Percentiles rank a stretch among this genome's conserved stretches.
Conservation (phyloP, 371 early-diverging fungal genomes). For the Sporodiniella umbellata region DNA sequence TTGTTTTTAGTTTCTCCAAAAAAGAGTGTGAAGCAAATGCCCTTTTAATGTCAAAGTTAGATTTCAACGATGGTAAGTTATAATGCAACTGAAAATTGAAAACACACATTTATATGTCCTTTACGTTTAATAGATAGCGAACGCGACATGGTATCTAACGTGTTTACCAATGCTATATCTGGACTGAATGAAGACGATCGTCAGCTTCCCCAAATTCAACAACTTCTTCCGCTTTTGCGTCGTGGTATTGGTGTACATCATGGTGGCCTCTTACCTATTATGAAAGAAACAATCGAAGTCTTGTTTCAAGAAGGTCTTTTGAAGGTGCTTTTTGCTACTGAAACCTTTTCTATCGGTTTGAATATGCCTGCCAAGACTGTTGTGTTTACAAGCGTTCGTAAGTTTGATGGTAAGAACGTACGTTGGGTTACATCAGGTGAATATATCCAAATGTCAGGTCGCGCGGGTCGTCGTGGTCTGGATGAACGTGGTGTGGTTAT, state of each 20-base stretch:
- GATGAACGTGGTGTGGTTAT: slow-evolving; percentile 99
- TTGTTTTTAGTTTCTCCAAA: slow-evolving; percentile 98
- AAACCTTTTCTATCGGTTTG: slow-evolving; percentile 99
- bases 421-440: slow-evolving; percentile 97
- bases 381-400: slow-evolving; percentile 96
- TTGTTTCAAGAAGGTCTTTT: slow-evolving; percentile 98
- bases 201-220: slow-evolving; percentile 91
- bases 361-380: slow-evolving; percentile 99
- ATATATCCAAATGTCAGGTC: slow-evolving; percentile 99
- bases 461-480: slow-evolving; percentile 96
- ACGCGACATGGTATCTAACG: slow-evolving; percentile 82
- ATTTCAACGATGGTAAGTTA: slow-evolving; percentile 86
- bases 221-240: slow-evolving; percentile 90
- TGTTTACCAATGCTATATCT: slow-evolving; percentile 94
- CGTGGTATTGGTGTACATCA: slow-evolving; percentile 99
- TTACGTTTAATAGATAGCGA: slow-evolving; percentile 80
- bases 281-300: slow-evolving; percentile 99
- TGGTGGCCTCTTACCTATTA: slow-evolving; percentile 97
- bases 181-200: slow-evolving; percentile 94
- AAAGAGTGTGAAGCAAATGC: slow-evolving; percentile 97
- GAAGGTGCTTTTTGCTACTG: slow-evolving; percentile 99
- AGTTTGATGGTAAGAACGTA: slow-evolving; percentile 93
- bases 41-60: slow-evolving; percentile 86
- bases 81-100: too few species aligned
- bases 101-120: too few species aligned